phyloP scores from a whole-genome alignment of 352 stramenopile species.

The Globisporangium sylvaticum region DNA sequence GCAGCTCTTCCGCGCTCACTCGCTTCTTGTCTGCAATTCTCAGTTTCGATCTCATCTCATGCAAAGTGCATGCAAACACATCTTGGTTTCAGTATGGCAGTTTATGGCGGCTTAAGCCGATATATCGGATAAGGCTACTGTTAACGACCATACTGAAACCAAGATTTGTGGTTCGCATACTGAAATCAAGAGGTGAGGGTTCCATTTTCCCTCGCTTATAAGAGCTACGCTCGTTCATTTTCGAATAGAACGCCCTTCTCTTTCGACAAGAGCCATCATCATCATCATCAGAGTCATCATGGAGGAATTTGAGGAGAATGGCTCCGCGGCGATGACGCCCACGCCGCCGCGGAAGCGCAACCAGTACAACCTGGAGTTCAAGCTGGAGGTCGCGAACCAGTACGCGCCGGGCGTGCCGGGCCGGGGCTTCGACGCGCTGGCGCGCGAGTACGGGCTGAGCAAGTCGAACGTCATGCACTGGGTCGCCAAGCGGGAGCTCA shows the following conservation, averaged over 20 bases:
- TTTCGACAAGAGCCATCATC: not conserved
- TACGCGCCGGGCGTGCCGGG: conserved; percentile 11
- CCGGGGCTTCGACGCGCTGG: conserved; percentile 16
- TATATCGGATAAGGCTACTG: not conserved
- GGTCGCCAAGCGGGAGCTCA: conserved; percentile 14
- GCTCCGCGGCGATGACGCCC: not conserved
- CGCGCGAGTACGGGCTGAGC: conserved; percentile 16
- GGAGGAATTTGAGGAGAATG: not conserved
- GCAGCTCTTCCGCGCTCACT: not conserved
- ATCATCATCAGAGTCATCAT: not conserved
- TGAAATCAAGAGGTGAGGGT: not conserved
- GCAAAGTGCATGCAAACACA: not conserved
- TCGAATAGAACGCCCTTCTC: conserved; percentile 11
- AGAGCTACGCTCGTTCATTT: not conserved
- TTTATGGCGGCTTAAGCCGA: not conserved
- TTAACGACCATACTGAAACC: not conserved
- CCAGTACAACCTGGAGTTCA: conserved; percentile 26
- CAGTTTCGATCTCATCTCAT: conserved; percentile 4
- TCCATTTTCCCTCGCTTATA: conserved; percentile 7
- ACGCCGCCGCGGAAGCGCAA: conserved; percentile 11
- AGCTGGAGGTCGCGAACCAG: conserved; percentile 16
- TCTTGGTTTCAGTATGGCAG: not conserved
- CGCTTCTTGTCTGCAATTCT: not conserved
- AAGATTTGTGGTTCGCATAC: not conserved
- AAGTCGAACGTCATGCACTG: conserved; percentile 20